Base-by-base conservation (phyloP, 352 stramenopile genomes). In the Phytophthora tentaculata region DNA sequence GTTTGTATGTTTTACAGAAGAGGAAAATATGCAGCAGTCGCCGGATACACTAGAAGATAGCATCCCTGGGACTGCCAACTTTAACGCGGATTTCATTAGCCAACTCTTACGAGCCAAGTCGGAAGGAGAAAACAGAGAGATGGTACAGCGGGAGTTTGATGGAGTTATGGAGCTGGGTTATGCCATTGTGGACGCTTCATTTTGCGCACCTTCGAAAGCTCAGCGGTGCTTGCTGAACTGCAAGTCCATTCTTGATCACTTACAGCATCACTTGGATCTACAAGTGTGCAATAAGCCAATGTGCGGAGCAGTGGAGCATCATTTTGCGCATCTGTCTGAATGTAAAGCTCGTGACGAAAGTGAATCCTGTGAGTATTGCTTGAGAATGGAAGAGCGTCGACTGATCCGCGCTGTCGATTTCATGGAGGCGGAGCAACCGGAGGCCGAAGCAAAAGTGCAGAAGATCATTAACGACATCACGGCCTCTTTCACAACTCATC, bases 231-330 rank as follows among this genome's bases (percentile, higher is more conserved):
- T 89, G 23, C 64, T 90, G 14, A 69, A 81, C 23, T 90, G 82
- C 64, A 76, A 86, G 58, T 58, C 65, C 14, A 87, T 89, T 57
- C 77, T 88, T 53, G 66, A 71, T 37, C 82, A 90, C 19, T 35
- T 90, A 41, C 79, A 89, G 62, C 82, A 90, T 52, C 82, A 90
- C 37, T 22, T 88, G 22, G 80, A 89, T 61, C 55, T 87, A 43
- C 56, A 81, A 13, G 75, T 89, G 39, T 90, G 82, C 56, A 71
- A 66, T 9, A 72, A 88, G n/a, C 26, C 52, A 32, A 82, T 86
- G 78, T 90, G 82, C 45, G 69, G 54, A 23, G 71, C 79, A 5
- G 79, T 90, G 26, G 81, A 88, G 68, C 73, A 86, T 49, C 80
- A 90, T 35, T 90, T 90, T 50, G 64, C 71, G 14, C 82, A 90